Evolutionary conservation across 805 yeast species (phyloP).

Genomic region (Komagataella mondaviorum): DNA sequence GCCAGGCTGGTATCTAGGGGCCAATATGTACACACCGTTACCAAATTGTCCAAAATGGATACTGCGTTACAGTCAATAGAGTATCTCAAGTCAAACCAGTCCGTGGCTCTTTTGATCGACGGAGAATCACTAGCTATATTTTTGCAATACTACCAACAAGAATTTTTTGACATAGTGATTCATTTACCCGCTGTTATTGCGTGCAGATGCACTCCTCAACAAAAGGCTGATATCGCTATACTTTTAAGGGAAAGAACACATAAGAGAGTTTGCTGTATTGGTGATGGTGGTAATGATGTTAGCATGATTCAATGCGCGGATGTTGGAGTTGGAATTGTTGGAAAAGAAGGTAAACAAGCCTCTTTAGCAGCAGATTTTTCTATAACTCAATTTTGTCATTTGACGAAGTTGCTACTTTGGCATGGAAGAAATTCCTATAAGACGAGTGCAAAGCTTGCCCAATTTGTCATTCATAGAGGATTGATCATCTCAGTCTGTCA

Average conservation of each 20-base stretch:
- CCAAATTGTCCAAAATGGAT: slow-evolving; percentile 48
- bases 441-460: slow-evolving; percentile 88
- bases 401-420: slow-evolving; percentile 84
- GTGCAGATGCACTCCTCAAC: slow-evolving; percentile 97
- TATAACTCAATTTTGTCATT: slow-evolving; percentile 78
- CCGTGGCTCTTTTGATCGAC: slow-evolving; percentile 75
- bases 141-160: slow-evolving; percentile 46
- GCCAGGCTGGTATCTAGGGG: slow-evolving; percentile 89
- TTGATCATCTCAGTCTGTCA: slow-evolving; percentile 88
- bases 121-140: slow-evolving; percentile 79
- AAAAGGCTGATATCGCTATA: slow-evolving; percentile 88
- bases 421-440: slow-evolving; percentile 97
- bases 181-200: slow-evolving; percentile 91
- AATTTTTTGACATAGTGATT: slow-evolving; percentile 69
- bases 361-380: slow-evolving; percentile 96
- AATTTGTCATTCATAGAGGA: slow-evolving; percentile 95
- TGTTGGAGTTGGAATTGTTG: slow-evolving; percentile 98
- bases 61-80: slow-evolving; percentile 69
- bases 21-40: slow-evolving; percentile 80
- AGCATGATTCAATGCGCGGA: slow-evolving; percentile 98
- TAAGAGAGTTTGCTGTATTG: slow-evolving; percentile 91
- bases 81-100: slow-evolving; percentile 45
- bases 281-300: slow-evolving; percentile 99
- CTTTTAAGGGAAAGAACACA: slow-evolving; percentile 69
- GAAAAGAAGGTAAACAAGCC: slow-evolving; percentile 97